Base-by-base conservation (phyloP, 768 basidiomycete species). In the Sporobolomyces pararoseus region DNA sequence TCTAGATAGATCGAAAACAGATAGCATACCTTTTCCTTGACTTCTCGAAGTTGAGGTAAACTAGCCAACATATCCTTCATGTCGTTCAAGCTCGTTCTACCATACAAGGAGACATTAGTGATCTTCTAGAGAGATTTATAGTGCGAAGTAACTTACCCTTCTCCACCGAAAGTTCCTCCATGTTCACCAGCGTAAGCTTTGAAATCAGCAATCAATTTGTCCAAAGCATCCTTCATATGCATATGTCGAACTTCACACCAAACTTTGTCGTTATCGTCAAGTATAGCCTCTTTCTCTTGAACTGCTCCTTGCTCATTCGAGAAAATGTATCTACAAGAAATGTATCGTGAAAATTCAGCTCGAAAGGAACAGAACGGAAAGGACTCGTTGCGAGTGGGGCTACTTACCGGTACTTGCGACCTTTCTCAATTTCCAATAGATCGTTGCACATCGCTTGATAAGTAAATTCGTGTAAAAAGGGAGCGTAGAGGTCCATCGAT, bases 381-480 rank as follows among this genome's bases (percentile, higher is more conserved):
- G n/a, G n/a, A n/a, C n/a, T n/a, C n/a, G n/a, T n/a, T n/a, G n/a
- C n/a, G n/a, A n/a, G n/a, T n/a, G n/a, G n/a, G n/a, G n/a, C n/a
- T n/a, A n/a, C 32, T 65, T 74, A 95, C 92, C 85, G 86, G 80
- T 97, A 98, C 80, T 85, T 88, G 13, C 83, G 84, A 31, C 94
- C 95, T 70, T 91, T 86, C 65, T 91, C 85, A 60, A 99, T 90
- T 23, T 88, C 88, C 7, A 99, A 83, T 25, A 99, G 80, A 79
- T 99, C 96, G 75, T 93, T 92, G 57, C 89, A 89, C 96, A 99
- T 99, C 0, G 96, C 95, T 80, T 98, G 96, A 79, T 98, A 99
- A 27, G 95, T 98, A 78, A 99, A 99, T 77, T 98, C 96, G 78
- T 99, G 96, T 42, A 96, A 78, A 69, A 97, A 85, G 2, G 96